Base-by-base conservation (phyloP, 345 rosid species). In the Populus pruinosa region DNA sequence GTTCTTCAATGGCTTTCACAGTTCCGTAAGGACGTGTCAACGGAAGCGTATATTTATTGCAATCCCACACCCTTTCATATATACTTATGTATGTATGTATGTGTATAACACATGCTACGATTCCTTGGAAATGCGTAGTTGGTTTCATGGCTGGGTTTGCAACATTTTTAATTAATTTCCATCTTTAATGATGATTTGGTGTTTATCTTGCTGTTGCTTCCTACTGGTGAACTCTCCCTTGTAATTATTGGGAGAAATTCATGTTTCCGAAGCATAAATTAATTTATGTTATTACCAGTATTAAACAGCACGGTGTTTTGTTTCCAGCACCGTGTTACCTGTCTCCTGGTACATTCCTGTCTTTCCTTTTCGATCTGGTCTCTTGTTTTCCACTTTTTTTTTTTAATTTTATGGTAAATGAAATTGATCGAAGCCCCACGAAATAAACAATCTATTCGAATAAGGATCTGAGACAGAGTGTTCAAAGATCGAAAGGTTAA, bases 211-310 rank as follows among this genome's bases (percentile, higher is more conserved):
- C 0, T 6, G 87, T 77, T 84, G 89, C 86, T 87, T 84, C 87
- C 36, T 87, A 71, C 75, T 77, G 86, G 86, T 83, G 86, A 87
- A 82, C 85, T 70, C 87, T 74, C 76, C 77, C 33, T 36, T 49
- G 23, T 11, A 14, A 70, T 33, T 38, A 50, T n/a, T 79, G 77
- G 56, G 80, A 50, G 81, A 83, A 76, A 80, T 85, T 85, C 86
- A 75, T 64, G 87, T 85, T 87, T 87, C 82, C 86, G 86, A 83
- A 85, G 89, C 87, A 85, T 83, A 81, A 5, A 83, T 79, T 31
- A 35, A 82, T 27, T 4, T 8, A 53, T 14, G 0, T 44, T 2
- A 20, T 17, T 33, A 43, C 86, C 86, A 85, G 87, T 79, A 76
- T 81, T 81, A 66, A 85, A 87, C 87, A 81, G 81, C 84, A 68